Conservation (phyloP, 1,139 yeast genomes). For the Diutina ranongensis region DNA sequence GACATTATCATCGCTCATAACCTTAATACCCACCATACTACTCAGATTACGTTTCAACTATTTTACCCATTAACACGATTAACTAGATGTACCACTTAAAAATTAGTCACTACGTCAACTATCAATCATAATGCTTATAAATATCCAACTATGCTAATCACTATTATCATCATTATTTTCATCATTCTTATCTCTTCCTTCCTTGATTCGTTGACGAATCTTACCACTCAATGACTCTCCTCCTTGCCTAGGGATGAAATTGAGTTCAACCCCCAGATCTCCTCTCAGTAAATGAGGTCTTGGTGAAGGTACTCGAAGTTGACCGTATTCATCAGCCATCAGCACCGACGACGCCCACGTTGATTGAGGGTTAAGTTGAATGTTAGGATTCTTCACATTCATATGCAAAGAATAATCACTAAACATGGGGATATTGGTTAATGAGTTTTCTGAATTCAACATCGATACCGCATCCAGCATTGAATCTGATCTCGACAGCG, state of each 20-base stretch:
- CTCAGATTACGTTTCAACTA: no score
- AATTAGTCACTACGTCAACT: no score
- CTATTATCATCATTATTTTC: neutral
- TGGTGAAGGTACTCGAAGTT: no score
- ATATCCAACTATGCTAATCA: no score
- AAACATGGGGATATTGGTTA: conserved; percentile 46
- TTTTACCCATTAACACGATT: no score
- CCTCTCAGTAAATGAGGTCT: conserved; percentile 3
- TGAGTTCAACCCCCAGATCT: conserved; percentile 3
- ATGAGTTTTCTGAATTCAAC: conserved; percentile 40
- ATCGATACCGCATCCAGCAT: conserved; percentile 36
- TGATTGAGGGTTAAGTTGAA: neutral
- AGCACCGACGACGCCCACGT: neutral
- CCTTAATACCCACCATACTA: no score
- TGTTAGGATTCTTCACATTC: conserved; percentile 7
- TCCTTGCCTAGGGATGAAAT: neutral
- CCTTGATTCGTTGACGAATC: conserved; percentile 1
- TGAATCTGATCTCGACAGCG: conserved; percentile 12
- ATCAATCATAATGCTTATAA: no score
- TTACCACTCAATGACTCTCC: neutral
- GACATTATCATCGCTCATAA: no score
- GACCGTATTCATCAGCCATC: neutral
- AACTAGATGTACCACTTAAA: no score
- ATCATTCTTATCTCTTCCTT: neutral
- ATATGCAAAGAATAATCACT: conserved; percentile 31